These are phyloP conservation scores for Hibiscus syriacus DNA, from an alignment of 345 rosid species.

Conservation along the genomic window DNA sequence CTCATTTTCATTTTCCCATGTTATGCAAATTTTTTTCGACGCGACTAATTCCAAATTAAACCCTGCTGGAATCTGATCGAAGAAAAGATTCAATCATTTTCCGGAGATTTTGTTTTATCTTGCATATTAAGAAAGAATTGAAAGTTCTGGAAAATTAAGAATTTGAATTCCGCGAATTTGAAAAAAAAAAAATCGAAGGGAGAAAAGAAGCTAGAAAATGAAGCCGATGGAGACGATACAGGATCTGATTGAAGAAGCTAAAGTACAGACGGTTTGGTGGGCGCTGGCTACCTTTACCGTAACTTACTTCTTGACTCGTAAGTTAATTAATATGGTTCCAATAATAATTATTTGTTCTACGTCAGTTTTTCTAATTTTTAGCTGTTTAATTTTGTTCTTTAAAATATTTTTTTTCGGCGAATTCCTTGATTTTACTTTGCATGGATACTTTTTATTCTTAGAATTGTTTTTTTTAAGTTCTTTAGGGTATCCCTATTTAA, in stretches of 20 bases:
- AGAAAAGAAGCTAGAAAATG: slow-evolving; percentile 22
- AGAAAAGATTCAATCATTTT: background rate
- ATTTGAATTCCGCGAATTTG: background rate
- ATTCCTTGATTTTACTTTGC: background rate
- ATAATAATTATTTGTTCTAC: no score
- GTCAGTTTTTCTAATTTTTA: background rate
- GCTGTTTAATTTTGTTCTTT: background rate
- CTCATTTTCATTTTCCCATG: background rate
- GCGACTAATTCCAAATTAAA: background rate
- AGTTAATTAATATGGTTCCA: no score
- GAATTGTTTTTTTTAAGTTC: background rate
- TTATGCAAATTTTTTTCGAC: background rate
- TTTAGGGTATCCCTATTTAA: background rate
- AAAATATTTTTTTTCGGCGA: no score
- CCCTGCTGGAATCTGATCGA: background rate
- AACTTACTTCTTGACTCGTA: slow-evolving; percentile 86
- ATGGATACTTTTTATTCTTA: background rate
- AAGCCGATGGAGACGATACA: slow-evolving; percentile 79
- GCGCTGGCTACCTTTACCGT: slow-evolving; percentile 59
- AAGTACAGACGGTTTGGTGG: slow-evolving; percentile 85
- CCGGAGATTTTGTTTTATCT: background rate
- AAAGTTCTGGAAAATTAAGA: background rate
- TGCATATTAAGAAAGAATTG: background rate
- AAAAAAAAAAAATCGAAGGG: background rate
- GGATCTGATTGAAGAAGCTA: slow-evolving; percentile 96